Percentiles rank a stretch among this genome's conserved stretches.
phyloP scores from a whole-genome alignment of 768 basidiomycete genomes.

The Calocybe cyanea region DNA sequence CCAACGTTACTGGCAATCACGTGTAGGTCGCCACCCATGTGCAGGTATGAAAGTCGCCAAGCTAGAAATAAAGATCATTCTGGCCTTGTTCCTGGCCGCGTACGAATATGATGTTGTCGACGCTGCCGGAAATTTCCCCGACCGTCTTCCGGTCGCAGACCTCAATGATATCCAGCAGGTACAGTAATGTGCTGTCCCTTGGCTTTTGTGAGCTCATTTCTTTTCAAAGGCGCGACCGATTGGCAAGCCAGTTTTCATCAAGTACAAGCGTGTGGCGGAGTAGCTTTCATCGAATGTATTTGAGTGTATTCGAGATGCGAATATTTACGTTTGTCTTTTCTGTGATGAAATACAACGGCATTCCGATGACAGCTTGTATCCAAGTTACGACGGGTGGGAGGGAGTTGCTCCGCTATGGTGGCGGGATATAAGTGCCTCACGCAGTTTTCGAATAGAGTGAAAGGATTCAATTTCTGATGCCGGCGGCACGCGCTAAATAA shows the following conservation, averaged over 20 bases:
- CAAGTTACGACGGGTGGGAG: too few species aligned
- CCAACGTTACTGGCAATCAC: neutral
- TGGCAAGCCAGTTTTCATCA: conserved; percentile 25
- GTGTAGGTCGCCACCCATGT: conserved; percentile 27
- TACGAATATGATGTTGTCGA: conserved; percentile 33
- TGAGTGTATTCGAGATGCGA: too few species aligned
- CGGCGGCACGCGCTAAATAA: too few species aligned
- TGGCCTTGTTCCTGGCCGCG: conserved; percentile 28
- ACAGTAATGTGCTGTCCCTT: too few species aligned
- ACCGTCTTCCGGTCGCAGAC: conserved; percentile 14
- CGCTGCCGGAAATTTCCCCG: conserved; percentile 18
- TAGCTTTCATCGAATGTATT: neutral
- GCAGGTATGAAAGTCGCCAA: conserved; percentile 35
- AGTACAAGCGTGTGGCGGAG: conserved; percentile 22
- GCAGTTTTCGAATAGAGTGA: too few species aligned
- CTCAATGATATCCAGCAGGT: conserved; percentile 32
- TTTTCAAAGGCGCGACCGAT: conserved; percentile 20
- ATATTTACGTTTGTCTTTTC: too few species aligned
- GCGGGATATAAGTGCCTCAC: too few species aligned
- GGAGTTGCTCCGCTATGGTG: too few species aligned
- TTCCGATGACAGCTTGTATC: too few species aligned
- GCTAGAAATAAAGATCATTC: conserved; percentile 33
- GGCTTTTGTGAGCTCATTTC: neutral
- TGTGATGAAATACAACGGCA: too few species aligned
- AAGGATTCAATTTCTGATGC: too few species aligned